Conservation (phyloP, 2,329 filamentous ascomycete species). For the Tolypocladium nubicola region DNA sequence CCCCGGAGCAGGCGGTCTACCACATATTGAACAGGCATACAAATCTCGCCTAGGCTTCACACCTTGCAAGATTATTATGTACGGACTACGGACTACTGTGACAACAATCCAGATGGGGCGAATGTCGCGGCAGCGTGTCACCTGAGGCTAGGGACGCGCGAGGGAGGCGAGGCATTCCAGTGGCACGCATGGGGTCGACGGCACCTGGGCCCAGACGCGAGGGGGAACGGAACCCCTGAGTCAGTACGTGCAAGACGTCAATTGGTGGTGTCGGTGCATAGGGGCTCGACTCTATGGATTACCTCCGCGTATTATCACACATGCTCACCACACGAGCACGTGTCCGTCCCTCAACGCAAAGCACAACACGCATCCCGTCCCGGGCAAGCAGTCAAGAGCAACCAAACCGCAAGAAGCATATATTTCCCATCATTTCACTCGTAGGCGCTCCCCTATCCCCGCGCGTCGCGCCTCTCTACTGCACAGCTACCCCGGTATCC, state of each 20-base stretch:
- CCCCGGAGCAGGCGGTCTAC: neutral
- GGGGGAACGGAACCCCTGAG: neutral
- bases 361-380: neutral
- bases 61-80: no score
- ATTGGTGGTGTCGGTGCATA: neutral
- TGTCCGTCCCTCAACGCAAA: neutral
- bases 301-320: neutral
- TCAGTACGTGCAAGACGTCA: neutral
- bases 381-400: neutral
- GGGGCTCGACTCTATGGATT: neutral
- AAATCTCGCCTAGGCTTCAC: no score
- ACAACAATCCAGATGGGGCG: no score
- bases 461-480: neutral
- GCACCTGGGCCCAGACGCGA: neutral
- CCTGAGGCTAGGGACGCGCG: neutral
- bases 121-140: neutral
- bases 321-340: neutral
- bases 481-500: neutral
- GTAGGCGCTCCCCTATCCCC: neutral
- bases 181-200: neutral
- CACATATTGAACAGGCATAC: neutral
- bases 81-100: no score
- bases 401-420: neutral
- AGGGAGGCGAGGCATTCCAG: neutral
- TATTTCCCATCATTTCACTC: neutral